Base-by-base conservation (phyloP, 192 early-diverging fungal genomes). In the Coemansia guatemalensis region DNA sequence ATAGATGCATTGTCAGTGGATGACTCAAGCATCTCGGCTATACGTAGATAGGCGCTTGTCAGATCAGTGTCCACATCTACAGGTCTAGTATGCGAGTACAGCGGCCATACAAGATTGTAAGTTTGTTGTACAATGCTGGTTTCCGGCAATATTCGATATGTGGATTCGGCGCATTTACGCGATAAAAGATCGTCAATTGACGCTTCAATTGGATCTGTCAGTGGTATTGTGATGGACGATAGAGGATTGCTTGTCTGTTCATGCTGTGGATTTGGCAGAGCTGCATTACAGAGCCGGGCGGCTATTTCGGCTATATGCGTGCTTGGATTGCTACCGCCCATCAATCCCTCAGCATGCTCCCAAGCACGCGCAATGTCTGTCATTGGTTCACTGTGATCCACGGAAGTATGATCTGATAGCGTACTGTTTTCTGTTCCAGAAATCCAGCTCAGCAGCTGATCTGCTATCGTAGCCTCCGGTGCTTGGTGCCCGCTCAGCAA, bases 291-390 rank as follows among this genome's bases (percentile, higher is more conserved):
- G 9, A 79, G 60, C 23, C 77, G 48, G 3, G 49, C 56, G 18
- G 71, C 62, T 14, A 79, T 70, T 41, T 79, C 77, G 0, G 57
- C 67, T n/a, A 67, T 73, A 61, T 79, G 76, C 1, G 32, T 23
- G 2, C 44, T 27, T 50, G 50, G 27, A 27, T 69, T 33, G 39
- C 20, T 58, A 20, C 76, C 76, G 48, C 71, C 76, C 67, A 79
- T 60, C 30, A 79, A 44, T 0, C 71, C 71, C 24, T 50, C 64
- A 11, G 71, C 77, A 7, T 26, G 62, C 30, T 61, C 63, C 77
- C 77, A 79, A 11, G 71, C 71, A 8, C 22, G 20, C 21, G 51
- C 21, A n/a, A 27, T 47, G 26, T 25, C 58, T 21, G 24, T 14
- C 58, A 48, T 17, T 22, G 17, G 41, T 8, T 22, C 33, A n/a